Evolutionary conservation across 225 moss, liverwort and hornwort species (phyloP).

Genomic region (Lunularia cruciata): DNA sequence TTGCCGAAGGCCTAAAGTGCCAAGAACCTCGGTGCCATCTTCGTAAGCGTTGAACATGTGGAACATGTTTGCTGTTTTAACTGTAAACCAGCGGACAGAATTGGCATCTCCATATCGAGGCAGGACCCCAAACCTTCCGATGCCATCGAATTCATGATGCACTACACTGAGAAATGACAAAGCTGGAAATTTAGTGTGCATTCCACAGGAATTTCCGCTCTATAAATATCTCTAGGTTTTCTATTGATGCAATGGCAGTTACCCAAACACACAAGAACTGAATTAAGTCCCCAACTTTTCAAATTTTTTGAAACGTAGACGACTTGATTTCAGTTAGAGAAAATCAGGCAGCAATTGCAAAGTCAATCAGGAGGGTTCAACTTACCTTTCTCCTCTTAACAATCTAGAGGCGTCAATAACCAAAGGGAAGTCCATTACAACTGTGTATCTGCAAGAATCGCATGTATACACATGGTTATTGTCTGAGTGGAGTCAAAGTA

Average conservation of each 20-base stretch:
- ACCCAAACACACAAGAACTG: no score
- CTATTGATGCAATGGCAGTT: no score
- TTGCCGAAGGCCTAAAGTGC: no score
- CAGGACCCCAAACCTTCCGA: constrained; percentile 16
- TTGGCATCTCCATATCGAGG: constrained; percentile 27
- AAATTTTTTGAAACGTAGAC: no score
- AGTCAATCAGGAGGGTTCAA: background rate
- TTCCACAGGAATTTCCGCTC: no score
- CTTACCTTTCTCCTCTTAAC: constrained; percentile 14
- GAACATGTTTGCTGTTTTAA: constrained; percentile 4
- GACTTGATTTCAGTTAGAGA: no score
- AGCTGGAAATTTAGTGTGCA: no score
- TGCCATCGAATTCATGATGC: background rate
- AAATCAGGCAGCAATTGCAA: no score
- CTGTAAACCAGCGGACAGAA: constrained; percentile 25
- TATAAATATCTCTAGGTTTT: no score
- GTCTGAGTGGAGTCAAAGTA: no score
- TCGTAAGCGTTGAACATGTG: constrained; percentile 29
- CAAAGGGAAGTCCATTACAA: constrained; percentile 20
- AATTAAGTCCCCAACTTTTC: no score
- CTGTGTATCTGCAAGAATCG: constrained; percentile 19
- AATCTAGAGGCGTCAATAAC: background rate
- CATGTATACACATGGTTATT: no score
- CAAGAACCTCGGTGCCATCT: constrained; percentile 26
- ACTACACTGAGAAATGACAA: constrained; percentile 1